These are phyloP conservation scores for Cutaneotrichosporon dermatis DNA, from an alignment of 1,284 basidiomycete species.

Conservation along the genomic window DNA sequence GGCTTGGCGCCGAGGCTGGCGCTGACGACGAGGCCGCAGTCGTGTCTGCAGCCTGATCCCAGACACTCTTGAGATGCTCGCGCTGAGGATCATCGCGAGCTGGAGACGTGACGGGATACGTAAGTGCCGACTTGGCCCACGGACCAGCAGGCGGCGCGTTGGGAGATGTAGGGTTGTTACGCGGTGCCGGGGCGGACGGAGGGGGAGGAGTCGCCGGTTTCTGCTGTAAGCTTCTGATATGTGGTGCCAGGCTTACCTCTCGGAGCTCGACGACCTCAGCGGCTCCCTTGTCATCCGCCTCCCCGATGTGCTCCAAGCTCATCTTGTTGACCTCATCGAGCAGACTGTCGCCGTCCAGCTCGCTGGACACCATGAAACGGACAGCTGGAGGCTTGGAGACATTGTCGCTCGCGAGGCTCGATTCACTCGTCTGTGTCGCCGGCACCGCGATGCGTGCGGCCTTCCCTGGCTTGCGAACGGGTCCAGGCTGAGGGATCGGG, in stretches of 20 bases:
- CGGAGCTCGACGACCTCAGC: conserved; percentile 11
- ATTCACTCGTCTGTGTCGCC: neutral
- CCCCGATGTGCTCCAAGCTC: conserved; percentile 44
- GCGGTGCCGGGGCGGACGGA: conserved; percentile 8
- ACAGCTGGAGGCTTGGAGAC: conserved; percentile 11
- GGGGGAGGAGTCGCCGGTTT: conserved; percentile 33
- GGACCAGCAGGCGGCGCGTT: conserved; percentile 10
- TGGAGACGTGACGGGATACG: conserved; percentile 25
- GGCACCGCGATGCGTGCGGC: neutral
- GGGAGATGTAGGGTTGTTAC: conserved; percentile 24
- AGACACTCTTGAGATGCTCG: conserved; percentile 40
- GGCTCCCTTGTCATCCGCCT: conserved; percentile 26
- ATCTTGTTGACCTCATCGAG: conserved; percentile 49
- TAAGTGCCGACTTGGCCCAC: conserved; percentile 31
- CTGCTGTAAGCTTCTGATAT: conserved; percentile 9
- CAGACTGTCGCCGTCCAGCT: conserved; percentile 47
- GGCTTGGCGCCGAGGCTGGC: conserved; percentile 11
- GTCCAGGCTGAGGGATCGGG: neutral
- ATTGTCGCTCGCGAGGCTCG: too few species aligned
- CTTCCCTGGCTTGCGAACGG: neutral
- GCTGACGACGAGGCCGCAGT: conserved; percentile 6
- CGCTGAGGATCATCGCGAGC: conserved; percentile 29
- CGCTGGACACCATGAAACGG: conserved; percentile 48
- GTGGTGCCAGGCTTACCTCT: conserved; percentile 22
- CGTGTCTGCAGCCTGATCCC: conserved; percentile 25